Percentiles rank a stretch among this genome's conserved stretches.
These are phyloP conservation scores for Didymella lethalis DNA, from an alignment of 2,329 filamentous ascomycete species.

Conservation along the genomic window DNA sequence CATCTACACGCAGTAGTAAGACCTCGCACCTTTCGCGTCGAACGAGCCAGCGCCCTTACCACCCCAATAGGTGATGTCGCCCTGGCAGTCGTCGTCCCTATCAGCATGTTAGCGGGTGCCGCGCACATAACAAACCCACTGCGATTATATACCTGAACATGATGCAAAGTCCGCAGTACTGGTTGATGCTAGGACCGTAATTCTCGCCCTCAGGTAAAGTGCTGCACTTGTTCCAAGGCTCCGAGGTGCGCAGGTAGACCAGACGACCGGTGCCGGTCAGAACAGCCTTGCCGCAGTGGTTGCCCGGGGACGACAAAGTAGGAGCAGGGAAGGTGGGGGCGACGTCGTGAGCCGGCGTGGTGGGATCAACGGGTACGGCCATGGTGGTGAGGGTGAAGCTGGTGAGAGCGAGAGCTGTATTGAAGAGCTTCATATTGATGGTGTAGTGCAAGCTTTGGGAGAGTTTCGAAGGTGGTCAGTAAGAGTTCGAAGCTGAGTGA, in stretches of 20 bases:
- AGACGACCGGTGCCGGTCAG: not conserved
- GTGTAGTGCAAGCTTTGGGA: not conserved
- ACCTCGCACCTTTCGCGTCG: conserved; percentile 9
- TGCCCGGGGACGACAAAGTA: not conserved
- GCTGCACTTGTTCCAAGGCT: conserved; percentile 6
- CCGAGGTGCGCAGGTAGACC: conserved; percentile 8
- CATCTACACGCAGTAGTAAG: conserved; percentile 11
- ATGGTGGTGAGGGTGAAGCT: not conserved
- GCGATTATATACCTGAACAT: conserved; percentile 7
- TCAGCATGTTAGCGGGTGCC: not conserved
- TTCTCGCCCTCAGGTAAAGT: conserved; percentile 2
- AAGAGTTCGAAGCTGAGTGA: not conserved
- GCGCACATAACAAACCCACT: not conserved
- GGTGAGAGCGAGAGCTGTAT: not conserved
- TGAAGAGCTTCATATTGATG: conserved; percentile 1
- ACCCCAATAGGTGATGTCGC: conserved; percentile 4
- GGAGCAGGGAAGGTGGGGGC: not conserved
- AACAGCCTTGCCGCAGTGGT: conserved; percentile 6
- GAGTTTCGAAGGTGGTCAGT: not conserved
- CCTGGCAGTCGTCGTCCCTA: conserved; percentile 13
- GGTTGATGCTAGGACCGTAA: conserved; percentile 5
- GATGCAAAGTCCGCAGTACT: conserved; percentile 14
- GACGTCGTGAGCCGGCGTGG: not conserved
- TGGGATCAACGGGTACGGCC: not conserved
- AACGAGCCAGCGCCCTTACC: conserved; percentile 5